phyloP scores from a whole-genome alignment of 352 stramenopile genomes.

The Blastocystis sp. region DNA sequence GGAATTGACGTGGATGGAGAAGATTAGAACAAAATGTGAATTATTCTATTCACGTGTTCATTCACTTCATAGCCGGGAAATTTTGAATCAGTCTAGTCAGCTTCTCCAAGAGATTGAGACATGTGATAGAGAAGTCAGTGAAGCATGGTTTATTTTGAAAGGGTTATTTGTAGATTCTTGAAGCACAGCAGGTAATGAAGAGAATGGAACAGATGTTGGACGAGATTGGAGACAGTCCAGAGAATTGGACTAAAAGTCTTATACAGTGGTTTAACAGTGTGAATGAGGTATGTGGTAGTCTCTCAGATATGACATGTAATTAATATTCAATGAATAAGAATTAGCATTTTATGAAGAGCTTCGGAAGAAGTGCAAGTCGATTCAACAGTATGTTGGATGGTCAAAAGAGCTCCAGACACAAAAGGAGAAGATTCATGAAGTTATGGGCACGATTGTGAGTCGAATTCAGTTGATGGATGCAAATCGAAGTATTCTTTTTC shows the following conservation, averaged over 20 bases:
- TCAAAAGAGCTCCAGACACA: not conserved
- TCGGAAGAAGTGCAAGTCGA: not conserved
- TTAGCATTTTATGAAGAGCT: too few relatives aligned
- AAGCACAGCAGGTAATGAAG: not conserved
- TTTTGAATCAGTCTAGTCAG: not conserved
- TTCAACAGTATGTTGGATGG: not conserved
- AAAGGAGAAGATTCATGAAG: not conserved
- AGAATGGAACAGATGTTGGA: not conserved
- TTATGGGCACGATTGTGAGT: not conserved
- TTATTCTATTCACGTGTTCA: not conserved
- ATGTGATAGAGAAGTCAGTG: not conserved
- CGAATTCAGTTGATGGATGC: not conserved
- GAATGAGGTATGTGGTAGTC: not conserved
- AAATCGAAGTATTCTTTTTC: too few relatives aligned
- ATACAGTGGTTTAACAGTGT: not conserved
- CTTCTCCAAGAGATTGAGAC: not conserved
- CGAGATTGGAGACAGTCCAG: not conserved
- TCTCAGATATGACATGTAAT: not conserved
- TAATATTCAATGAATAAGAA: not conserved
- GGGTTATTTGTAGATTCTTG: not conserved
- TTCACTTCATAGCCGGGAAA: not conserved
- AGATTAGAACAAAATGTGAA: not conserved
- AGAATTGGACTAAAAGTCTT: not conserved
- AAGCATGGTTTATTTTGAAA: not conserved
- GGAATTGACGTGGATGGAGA: conserved; percentile 3